Conservation (phyloP, 208 protist species). For the Crithidia sp. region DNA sequence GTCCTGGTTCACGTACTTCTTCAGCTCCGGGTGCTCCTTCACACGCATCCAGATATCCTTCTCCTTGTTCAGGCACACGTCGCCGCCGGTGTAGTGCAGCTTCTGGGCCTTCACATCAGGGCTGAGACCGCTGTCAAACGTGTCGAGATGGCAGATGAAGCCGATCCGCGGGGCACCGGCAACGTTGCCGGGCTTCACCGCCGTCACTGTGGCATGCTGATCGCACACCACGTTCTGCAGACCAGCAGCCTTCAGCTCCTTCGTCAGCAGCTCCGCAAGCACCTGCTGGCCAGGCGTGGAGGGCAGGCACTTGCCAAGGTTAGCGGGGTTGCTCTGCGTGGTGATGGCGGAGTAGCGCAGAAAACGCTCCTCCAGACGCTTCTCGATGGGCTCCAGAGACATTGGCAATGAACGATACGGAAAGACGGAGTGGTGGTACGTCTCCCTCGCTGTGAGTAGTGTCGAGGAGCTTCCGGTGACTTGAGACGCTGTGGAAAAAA, state of each 20-base stretch:
- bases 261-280: conserved; percentile 77
- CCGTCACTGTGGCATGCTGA: conserved; percentile 77
- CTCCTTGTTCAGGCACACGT: conserved; percentile 79
- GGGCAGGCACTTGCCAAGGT: conserved; percentile 66
- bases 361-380: conserved; percentile 73
- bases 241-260: conserved; percentile 59
- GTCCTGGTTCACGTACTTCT: conserved; percentile 75
- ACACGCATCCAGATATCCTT: conserved; percentile 69
- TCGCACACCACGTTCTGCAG: conserved; percentile 68
- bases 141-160: conserved; percentile 89
- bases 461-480: no score
- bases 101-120: conserved; percentile 75
- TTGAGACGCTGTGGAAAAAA: no score
- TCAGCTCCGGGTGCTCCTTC: conserved; percentile 75
- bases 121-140: conserved; percentile 75
- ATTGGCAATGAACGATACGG: conserved; percentile 2
- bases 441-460: no score
- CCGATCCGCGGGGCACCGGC: conserved; percentile 70
- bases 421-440: not conserved
- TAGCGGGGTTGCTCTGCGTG: conserved; percentile 68
- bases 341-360: conserved; percentile 81
- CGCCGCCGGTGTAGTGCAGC: conserved; percentile 70
- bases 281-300: conserved; percentile 82
- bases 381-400: conserved; percentile 42
- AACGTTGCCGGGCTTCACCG: conserved; percentile 67